Conservation (phyloP, 2,329 filamentous ascomycete species). For the Westerdykella aurantiaca region DNA sequence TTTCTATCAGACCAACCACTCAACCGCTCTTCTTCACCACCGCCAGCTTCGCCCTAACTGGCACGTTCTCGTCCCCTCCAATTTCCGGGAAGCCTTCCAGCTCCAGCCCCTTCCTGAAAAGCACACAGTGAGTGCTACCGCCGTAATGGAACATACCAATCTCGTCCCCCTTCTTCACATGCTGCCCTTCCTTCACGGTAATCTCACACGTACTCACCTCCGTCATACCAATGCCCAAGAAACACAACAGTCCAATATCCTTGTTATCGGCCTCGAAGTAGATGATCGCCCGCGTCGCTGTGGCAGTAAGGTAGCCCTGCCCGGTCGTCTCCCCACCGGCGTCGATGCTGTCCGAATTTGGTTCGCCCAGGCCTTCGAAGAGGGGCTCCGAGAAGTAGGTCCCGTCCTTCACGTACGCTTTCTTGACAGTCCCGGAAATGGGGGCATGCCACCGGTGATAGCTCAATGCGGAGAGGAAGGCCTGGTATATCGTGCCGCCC, state of each 20-base stretch:
- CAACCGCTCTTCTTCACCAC: constrained; percentile 17
- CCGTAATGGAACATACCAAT: constrained; percentile 77
- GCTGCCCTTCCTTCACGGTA: constrained; percentile 60
- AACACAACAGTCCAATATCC: constrained; percentile 62
- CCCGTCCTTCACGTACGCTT: constrained; percentile 55
- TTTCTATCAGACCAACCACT: too few relatives aligned
- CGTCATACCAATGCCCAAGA: constrained; percentile 69
- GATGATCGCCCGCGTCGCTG: constrained; percentile 66
- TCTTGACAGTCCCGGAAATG: constrained; percentile 56
- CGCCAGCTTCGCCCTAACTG: constrained; percentile 34
- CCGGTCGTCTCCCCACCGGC: constrained; percentile 44
- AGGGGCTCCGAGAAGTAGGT: constrained; percentile 63
- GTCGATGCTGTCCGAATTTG: constrained; percentile 35
- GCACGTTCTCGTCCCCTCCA: constrained; percentile 32
- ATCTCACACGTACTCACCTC: constrained; percentile 71
- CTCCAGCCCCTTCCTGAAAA: constrained; percentile 57
- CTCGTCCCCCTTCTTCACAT: constrained; percentile 63
- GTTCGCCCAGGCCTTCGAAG: constrained; percentile 44
- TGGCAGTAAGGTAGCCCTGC: constrained; percentile 61
- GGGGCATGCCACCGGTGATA: constrained; percentile 71
- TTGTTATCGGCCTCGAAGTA: constrained; percentile 65
- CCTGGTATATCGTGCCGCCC: constrained; percentile 64
- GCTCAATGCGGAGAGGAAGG: constrained; percentile 60
- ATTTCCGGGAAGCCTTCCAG: constrained; percentile 32
- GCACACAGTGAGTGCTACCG: constrained; percentile 63